Base-by-base conservation (phyloP, 495 filamentous ascomycete species). In the Talaromyces adpressus region DNA sequence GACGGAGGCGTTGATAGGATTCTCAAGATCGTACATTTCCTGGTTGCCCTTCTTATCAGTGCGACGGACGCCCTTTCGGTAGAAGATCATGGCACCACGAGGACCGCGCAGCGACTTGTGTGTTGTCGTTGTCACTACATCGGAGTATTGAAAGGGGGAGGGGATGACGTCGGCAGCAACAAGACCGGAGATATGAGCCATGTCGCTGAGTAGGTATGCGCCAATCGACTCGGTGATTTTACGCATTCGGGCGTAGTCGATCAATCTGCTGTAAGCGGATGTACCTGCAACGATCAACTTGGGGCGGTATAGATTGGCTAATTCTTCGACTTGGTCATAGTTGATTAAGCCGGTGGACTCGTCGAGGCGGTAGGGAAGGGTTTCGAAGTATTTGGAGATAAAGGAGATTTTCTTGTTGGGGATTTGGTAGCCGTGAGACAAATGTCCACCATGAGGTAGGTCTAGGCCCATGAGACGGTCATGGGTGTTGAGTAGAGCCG, bases 41-140 rank as follows among this genome's bases (percentile, higher is more conserved):
- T 97, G 87, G 82, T 97, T 94, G 68, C 91, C 90, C 61, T 85
- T 84, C 86, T 97, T 98, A 74, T 98, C 91, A 53, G 86, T 86
- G 72, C 86, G 89, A 69, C 93, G 87, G 59, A 97, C 90, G 71
- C 95, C 95, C 79, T 93, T 95, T 71, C 95, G 91, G 87, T 91
- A 99, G 85, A 99, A 99, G 80, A 99, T 99, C 95, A 99, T 99
- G 73, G 95, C 95, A 73, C 95, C 95, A 78, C 95, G 90, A 61
- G 95, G 95, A 60, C 95, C 95, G 82, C 95, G 91, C 70, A 99
- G 90, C 58, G 93, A 97, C 86, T 99, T 99, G 87, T 99, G 95
- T 57, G 95, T 99, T 63, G 95, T 99, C 62, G 95, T 99, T 65
- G 95, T 99, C 63, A 99, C 95, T 62, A 99, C 90, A 76, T 98